Percentiles rank a stretch among this genome's conserved stretches.
These are phyloP conservation scores for Vanrija sp. DNA, from an alignment of 1,284 basidiomycete species.

Conservation along the genomic window DNA sequence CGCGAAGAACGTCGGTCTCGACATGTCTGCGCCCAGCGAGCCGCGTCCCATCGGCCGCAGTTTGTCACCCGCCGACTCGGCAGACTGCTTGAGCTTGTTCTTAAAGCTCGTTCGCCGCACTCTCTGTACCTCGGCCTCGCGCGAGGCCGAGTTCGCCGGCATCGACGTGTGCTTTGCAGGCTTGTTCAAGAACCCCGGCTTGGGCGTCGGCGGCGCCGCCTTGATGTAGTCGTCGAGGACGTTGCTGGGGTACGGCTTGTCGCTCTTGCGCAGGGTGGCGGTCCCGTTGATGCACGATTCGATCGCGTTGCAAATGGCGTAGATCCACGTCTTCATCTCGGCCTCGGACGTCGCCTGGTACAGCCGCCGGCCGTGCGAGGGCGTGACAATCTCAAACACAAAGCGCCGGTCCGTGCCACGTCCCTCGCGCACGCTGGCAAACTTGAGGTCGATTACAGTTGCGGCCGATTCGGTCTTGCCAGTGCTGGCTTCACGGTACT, in stretches of 20 bases:
- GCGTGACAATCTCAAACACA: slow-evolving; percentile 55
- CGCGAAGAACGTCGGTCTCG: slow-evolving; percentile 17
- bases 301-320: slow-evolving; percentile 54
- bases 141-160: neutral
- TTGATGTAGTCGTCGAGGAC: neutral
- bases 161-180: neutral
- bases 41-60: slow-evolving; percentile 2
- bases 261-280: slow-evolving; percentile 48
- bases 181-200: neutral
- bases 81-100: slow-evolving; percentile 32
- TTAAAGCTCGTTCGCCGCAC: slow-evolving; percentile 41
- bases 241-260: slow-evolving; percentile 8
- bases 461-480: slow-evolving; percentile 33
- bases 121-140: slow-evolving; percentile 8
- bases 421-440: slow-evolving; percentile 48
- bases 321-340: slow-evolving; percentile 54
- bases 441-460: slow-evolving; percentile 47
- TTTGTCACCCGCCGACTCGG: slow-evolving; percentile 30
- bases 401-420: slow-evolving; percentile 47
- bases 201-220: neutral
- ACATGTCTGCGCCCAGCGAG: slow-evolving; percentile 20
- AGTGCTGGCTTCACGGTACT: slow-evolving; percentile 43
- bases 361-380: slow-evolving; percentile 49
- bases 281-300: slow-evolving; percentile 55
- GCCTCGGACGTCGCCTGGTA: slow-evolving; percentile 53